Evolutionary conservation across 1,139 yeast genomes (phyloP), one percentile per base, ranked within the genome.

Genomic region (Blastobotrys serpentis): DNA sequence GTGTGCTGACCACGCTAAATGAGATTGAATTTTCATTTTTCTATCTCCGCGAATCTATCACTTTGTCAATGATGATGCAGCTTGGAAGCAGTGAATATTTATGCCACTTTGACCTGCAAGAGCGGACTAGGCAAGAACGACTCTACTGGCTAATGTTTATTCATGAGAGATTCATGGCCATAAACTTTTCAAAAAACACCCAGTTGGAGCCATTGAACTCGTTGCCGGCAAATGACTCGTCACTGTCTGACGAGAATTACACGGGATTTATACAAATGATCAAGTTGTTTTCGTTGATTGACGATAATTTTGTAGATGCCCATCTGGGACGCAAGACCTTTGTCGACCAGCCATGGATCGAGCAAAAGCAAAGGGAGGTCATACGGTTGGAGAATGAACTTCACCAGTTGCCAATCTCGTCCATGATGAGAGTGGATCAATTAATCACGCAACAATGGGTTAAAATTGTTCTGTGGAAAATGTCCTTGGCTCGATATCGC

Each of bases 361-460:
- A 54, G 23, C 47, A 48, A 44, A 55, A 55, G 39, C 56, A 55
- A 41, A 43, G 39, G 37, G 44, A 52, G 43, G 44, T 52, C 34
- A 32, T 34, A 5, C 38, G 29, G 11, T 33, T 48, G 3, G 49
- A 53, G 16, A 32, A 46, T 3, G 56, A 43, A 10, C 16, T 52
- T n/a, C 49, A 48, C 19, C 14, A 10, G 4, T 11, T 30, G 16
- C 11, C 7, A 5, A 10, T 30, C n/a, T 30, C 34, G 34, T 30
- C 34, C 14, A 30, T 30, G 34, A 30, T 55, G 42, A 53, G 50
- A 34, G 59, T 50, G 1, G 59, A 56, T 30, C 42, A 53, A 21
- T 51, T 53, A 5, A 52, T 56, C 13, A 55, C 56, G 4, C 58
- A 55, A 42, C 57, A 53, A 42, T 56, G 59, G 59, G 48, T 56